phyloP scores from a whole-genome alignment of 306 rosid species.

The Malus orientalis region DNA sequence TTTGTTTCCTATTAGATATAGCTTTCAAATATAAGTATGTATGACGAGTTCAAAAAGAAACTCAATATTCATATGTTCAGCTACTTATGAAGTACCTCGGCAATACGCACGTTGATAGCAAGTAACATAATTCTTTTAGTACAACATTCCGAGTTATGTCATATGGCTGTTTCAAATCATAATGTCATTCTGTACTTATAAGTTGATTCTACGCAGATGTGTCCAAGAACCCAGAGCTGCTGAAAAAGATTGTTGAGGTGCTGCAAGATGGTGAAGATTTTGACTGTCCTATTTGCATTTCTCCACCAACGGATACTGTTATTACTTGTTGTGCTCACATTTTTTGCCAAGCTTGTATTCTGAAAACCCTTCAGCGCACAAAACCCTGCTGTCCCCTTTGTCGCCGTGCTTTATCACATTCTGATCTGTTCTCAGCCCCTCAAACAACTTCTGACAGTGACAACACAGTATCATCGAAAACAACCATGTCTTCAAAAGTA shows the following conservation, averaged over 20 bases:
- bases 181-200: conserved; percentile 2
- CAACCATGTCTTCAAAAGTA: conserved; percentile 44
- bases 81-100: neutral
- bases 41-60: neutral
- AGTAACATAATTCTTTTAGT: neutral
- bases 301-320: conserved; percentile 47
- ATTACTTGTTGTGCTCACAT: conserved; percentile 76
- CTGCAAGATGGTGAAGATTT: conserved; percentile 77
- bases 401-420: conserved; percentile 40
- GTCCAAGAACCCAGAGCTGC: conserved; percentile 64
- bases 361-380: conserved; percentile 40
- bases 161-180: neutral
- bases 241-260: conserved; percentile 51
- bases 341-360: conserved; percentile 62
- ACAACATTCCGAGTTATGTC: neutral
- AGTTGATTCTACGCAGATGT: conserved; percentile 41
- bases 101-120: neutral
- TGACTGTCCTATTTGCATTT: conserved; percentile 79
- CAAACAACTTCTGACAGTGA: conserved; percentile 31
- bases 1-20: neutral
- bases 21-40: neutral
- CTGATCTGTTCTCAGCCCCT: conserved; percentile 72
- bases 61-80: neutral
- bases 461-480: conserved; percentile 1
- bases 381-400: conserved; percentile 69